A percentile compares a stretch with the other conserved stretches of the same genome.
Evolutionary conservation across 257 asterid species (phyloP).

Genomic region (Coffea canephora): DNA sequence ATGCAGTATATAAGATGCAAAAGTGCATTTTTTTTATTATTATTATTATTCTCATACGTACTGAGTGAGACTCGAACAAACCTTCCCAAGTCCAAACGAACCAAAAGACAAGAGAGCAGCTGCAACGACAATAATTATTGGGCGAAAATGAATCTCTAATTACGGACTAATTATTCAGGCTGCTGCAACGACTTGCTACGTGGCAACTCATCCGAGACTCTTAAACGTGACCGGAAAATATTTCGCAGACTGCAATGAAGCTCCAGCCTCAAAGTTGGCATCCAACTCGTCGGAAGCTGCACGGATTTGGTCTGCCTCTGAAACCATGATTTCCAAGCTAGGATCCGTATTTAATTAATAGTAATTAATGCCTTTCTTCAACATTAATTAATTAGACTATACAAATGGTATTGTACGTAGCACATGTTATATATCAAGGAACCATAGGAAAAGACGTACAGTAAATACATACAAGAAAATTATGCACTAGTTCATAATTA

Average conservation of each 20-base stretch:
- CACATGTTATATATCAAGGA: neutral
- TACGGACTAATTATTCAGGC: constrained; percentile 41
- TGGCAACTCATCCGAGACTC: constrained; percentile 68
- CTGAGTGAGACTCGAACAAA: no score
- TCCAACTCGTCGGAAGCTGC: constrained; percentile 61
- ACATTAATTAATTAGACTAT: neutral
- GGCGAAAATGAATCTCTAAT: neutral
- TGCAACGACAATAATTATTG: no score
- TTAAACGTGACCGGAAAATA: constrained; percentile 66
- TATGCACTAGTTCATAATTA: neutral
- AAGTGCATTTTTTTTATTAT: no score
- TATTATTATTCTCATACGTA: no score
- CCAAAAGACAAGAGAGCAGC: neutral
- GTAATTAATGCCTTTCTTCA: neutral
- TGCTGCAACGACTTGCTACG: constrained; percentile 93
- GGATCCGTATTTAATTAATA: constrained; percentile 24
- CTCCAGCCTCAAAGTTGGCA: constrained; percentile 66
- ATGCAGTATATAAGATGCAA: no score
- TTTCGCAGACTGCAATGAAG: constrained; percentile 85
- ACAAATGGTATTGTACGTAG: neutral
- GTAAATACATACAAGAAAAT: neutral
- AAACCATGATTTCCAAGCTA: constrained; percentile 44
- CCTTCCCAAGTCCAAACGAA: no score
- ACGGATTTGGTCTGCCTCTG: constrained; percentile 71
- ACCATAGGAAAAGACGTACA: neutral